These are phyloP conservation scores for Hamiltosporidium magnivora DNA, from an alignment of 371 early-diverging fungal genomes.

Conservation along the genomic window DNA sequence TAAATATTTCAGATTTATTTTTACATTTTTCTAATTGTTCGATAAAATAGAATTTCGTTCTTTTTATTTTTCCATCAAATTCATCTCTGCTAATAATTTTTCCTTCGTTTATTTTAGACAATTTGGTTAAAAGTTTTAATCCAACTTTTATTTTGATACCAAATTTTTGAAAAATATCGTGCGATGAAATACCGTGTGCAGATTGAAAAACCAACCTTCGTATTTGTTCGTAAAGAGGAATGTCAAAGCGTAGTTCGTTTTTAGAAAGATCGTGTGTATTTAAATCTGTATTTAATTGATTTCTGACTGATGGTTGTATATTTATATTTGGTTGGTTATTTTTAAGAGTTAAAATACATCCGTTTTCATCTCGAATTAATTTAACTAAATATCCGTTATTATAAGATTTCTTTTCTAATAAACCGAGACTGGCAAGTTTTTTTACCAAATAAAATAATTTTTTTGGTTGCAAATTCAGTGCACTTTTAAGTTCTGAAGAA, in stretches of 20 bases:
- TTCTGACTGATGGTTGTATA: neutral
- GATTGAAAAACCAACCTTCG: slow-evolving; percentile 5
- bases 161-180: slow-evolving; percentile 21
- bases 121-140: slow-evolving; percentile 15
- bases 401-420: slow-evolving; percentile 8
- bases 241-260: neutral
- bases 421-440: slow-evolving; percentile 10
- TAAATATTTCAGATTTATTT: neutral
- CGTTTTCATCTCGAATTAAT: slow-evolving; percentile 9
- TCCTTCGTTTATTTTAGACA: slow-evolving; percentile 12
- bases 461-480: slow-evolving; percentile 24
- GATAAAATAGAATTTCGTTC: slow-evolving; percentile 12
- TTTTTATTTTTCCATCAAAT: slow-evolving; percentile 19
- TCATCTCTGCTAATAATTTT: slow-evolving; percentile 1
- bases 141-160: slow-evolving; percentile 20
- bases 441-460: slow-evolving; percentile 28
- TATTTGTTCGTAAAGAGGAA: slow-evolving; percentile 23
- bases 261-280: neutral
- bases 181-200: slow-evolving; percentile 13
- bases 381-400: slow-evolving; percentile 9
- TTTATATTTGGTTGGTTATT: neutral
- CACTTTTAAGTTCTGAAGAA: slow-evolving; percentile 7
- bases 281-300: neutral
- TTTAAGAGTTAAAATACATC: neutral
- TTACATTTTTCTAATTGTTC: neutral